Percentiles rank a stretch among this genome's conserved stretches.
Conservation (phyloP, 805 yeast genomes). For the Candida golubevii region DNA sequence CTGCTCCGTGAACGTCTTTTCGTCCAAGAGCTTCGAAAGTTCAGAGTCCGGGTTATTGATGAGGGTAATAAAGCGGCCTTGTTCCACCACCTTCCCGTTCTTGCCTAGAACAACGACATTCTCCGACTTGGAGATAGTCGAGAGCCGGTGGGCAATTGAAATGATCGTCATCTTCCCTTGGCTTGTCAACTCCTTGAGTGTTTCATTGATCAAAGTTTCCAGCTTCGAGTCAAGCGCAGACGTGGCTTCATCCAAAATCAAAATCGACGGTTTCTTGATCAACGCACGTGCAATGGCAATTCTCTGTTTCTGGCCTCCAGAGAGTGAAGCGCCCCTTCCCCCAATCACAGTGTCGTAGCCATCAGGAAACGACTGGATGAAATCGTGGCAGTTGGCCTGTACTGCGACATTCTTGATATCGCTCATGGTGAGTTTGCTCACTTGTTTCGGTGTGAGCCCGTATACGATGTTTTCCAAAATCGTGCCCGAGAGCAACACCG, state of each 20-base stretch:
- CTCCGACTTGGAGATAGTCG: slow-evolving; percentile 43
- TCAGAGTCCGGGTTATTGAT: slow-evolving; percentile 40
- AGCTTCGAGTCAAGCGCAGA: slow-evolving; percentile 55
- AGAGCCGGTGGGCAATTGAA: slow-evolving; percentile 42
- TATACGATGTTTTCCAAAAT: slow-evolving; percentile 53
- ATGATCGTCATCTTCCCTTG: slow-evolving; percentile 41
- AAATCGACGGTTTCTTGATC: slow-evolving; percentile 58
- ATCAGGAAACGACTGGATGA: slow-evolving; percentile 52
- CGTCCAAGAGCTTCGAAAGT: slow-evolving; percentile 38
- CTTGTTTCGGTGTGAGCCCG: slow-evolving; percentile 40
- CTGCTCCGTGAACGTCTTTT: slow-evolving; percentile 24
- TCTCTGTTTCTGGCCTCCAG: slow-evolving; percentile 78
- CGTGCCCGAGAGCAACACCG: slow-evolving; percentile 52
- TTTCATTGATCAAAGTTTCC: slow-evolving; percentile 44
- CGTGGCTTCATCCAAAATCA: slow-evolving; percentile 67
- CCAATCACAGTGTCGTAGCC: slow-evolving; percentile 58
- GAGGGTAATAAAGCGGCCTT: slow-evolving; percentile 36
- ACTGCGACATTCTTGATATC: slow-evolving; percentile 41
- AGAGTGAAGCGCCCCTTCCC: slow-evolving; percentile 51
- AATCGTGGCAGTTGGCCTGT: slow-evolving; percentile 58
- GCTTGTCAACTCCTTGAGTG: slow-evolving; percentile 33
- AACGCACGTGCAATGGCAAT: slow-evolving; percentile 73
- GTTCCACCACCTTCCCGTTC: slow-evolving; percentile 38
- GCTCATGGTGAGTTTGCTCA: slow-evolving; percentile 34
- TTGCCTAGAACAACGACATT: slow-evolving; percentile 41